A percentile compares a stretch with the other conserved stretches of the same genome.
Evolutionary conservation across 139 green algal species (phyloP).

Genomic region (Yamagishiella unicocca): DNA sequence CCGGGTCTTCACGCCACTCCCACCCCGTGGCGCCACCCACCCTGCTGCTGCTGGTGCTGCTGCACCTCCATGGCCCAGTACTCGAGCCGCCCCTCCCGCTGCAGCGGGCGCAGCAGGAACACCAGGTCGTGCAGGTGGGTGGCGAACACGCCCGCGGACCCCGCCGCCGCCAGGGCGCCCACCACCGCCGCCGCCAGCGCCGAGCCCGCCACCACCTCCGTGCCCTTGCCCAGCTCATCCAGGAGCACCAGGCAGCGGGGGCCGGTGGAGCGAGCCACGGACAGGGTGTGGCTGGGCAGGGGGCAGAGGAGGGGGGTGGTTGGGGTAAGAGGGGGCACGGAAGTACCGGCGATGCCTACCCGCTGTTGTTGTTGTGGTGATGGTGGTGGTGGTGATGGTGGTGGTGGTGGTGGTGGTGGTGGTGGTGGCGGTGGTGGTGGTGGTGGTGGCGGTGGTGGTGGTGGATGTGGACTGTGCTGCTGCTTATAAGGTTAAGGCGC

Average conservation of each 20-base stretch:
- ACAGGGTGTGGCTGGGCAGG: conserved; percentile 6
- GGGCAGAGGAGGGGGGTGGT: neutral
- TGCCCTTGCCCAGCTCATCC: conserved; percentile 96
- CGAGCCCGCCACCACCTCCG: conserved; percentile 82
- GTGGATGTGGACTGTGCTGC: too few species aligned
- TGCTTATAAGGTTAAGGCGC: too few species aligned
- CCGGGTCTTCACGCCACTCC: too few species aligned
- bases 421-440: too few species aligned
- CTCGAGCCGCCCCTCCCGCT: neutral
- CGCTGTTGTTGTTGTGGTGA: too few species aligned
- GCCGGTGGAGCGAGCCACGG: neutral
- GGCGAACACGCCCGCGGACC: conserved; percentile 82
- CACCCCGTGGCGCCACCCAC: too few species aligned
- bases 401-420: too few species aligned
- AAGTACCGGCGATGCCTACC: too few species aligned
- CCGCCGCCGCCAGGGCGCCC: conserved; percentile 67
- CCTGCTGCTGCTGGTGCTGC: neutral
- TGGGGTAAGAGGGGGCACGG: neutral
- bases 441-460: too few species aligned
- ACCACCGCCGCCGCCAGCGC: conserved; percentile 78
- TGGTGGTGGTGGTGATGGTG: too few species aligned
- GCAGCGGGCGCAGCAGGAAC: conserved; percentile 56
- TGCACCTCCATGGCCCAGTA: conserved; percentile 52
- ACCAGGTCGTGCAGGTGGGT: conserved; percentile 92
- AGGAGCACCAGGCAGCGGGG: conserved; percentile 80